Percentiles rank a stretch among this genome's conserved stretches.
These are phyloP conservation scores for Glycine tomentella DNA, from an alignment of 306 rosid species.

Conservation along the genomic window DNA sequence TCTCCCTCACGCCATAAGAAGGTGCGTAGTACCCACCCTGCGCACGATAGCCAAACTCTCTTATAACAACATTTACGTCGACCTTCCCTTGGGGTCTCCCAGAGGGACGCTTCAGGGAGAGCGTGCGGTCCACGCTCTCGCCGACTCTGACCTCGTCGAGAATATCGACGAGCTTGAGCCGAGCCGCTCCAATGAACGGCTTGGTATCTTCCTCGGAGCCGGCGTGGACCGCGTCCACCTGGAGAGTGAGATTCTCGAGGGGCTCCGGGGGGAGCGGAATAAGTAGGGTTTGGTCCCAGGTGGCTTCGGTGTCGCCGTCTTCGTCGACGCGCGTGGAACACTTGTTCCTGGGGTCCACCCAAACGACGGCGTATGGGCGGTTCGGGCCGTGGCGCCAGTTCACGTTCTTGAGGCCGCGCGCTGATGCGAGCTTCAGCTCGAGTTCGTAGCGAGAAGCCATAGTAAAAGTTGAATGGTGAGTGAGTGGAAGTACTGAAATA, in stretches of 20 bases:
- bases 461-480: neutral
- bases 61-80: constrained; percentile 57
- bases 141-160: constrained; percentile 61
- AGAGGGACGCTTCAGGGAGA: constrained; percentile 74
- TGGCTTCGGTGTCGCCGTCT: constrained; percentile 67
- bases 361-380: constrained; percentile 83
- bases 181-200: constrained; percentile 77
- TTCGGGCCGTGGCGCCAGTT: constrained; percentile 83
- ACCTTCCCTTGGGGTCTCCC: constrained; percentile 86
- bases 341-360: constrained; percentile 72
- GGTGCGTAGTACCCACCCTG: constrained; percentile 58
- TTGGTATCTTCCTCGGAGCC: constrained; percentile 72
- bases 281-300: constrained; percentile 71
- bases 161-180: constrained; percentile 60
- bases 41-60: constrained; percentile 56
- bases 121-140: constrained; percentile 44
- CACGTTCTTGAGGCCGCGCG: constrained; percentile 74
- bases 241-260: constrained; percentile 61
- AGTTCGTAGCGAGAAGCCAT: constrained; percentile 76
- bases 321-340: constrained; percentile 61
- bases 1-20: constrained; percentile 65
- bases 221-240: constrained; percentile 79
- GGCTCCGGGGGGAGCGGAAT: constrained; percentile 59
- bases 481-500: neutral
- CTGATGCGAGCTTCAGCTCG: constrained; percentile 62